A percentile compares a stretch with the other conserved stretches of the same genome.
Evolutionary conservation across 2,329 filamentous ascomycete species (phyloP).

Genomic region (Dactylella cylindrospora): DNA sequence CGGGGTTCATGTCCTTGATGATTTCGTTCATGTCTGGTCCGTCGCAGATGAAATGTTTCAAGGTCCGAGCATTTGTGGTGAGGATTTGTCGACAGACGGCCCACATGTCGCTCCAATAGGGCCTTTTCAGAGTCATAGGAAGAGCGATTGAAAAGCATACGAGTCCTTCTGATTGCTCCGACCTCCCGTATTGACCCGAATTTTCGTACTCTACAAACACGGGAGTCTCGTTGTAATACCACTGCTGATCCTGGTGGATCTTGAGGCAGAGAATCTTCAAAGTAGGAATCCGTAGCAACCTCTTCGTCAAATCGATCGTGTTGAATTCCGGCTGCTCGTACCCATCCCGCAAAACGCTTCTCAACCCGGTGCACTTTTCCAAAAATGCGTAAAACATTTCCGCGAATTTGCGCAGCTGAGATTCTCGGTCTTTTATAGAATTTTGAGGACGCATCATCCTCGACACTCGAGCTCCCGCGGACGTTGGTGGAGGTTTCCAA

Average conservation of each 20-base stretch:
- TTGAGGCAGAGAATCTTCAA: constrained; percentile 29
- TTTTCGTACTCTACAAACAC: constrained; percentile 30
- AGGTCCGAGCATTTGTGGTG: not conserved
- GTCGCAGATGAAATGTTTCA: constrained; percentile 24
- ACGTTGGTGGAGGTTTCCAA: not conserved
- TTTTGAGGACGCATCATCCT: not conserved
- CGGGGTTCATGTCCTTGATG: not conserved
- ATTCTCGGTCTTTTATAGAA: not conserved
- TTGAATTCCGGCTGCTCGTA: constrained; percentile 17
- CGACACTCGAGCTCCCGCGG: not conserved
- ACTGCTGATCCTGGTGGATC: constrained; percentile 19
- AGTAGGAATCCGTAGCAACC: constrained; percentile 14
- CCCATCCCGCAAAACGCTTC: constrained; percentile 31
- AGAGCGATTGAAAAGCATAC: constrained; percentile 29
- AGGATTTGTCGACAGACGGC: constrained; percentile 17
- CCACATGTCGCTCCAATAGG: constrained; percentile 27
- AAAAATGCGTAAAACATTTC: constrained; percentile 14
- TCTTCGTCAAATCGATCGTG: constrained; percentile 11
- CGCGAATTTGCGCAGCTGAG: too few species aligned
- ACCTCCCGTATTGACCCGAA: not conserved
- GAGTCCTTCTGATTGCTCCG: constrained; percentile 1
- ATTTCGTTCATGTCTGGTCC: constrained; percentile 28
- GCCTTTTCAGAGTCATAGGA: constrained; percentile 7
- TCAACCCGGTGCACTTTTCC: constrained; percentile 13
- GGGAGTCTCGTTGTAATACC: constrained; percentile 15